These are phyloP conservation scores for Cladochytrium replicatum DNA, from an alignment of 192 early-diverging fungal genomes.

Conservation along the genomic window DNA sequence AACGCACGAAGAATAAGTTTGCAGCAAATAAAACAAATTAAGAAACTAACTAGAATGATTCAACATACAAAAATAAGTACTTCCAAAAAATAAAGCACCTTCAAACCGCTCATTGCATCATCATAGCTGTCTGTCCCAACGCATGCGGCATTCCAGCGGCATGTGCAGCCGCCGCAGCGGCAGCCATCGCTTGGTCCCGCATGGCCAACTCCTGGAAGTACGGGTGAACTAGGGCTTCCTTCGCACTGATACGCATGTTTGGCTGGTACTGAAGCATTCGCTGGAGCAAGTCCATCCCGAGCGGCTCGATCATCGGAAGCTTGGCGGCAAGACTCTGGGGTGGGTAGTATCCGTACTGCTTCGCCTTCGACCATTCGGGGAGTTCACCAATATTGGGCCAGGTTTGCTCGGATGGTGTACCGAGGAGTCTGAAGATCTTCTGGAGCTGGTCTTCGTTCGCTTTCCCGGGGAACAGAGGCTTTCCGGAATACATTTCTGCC, in stretches of 20 bases:
- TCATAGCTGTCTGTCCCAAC: too few relatives aligned
- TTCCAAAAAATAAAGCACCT: too few relatives aligned
- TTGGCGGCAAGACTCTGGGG: constrained; percentile 57
- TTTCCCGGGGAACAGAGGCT: constrained; percentile 80
- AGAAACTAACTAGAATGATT: too few relatives aligned
- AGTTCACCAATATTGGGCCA: constrained; percentile 18
- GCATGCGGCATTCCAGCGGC: too few relatives aligned
- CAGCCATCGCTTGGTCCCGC: too few relatives aligned
- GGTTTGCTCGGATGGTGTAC: constrained; percentile 47
- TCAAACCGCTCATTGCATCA: too few relatives aligned
- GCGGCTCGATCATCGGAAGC: constrained; percentile 70
- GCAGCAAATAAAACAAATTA: too few relatives aligned
- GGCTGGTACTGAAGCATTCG: constrained; percentile 71
- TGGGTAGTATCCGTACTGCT: constrained; percentile 62
- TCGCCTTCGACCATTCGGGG: constrained; percentile 39
- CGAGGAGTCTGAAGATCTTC: constrained; percentile 70
- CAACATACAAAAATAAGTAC: too few relatives aligned
- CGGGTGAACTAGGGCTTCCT: constrained; percentile 54
- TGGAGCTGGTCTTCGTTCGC: constrained; percentile 69
- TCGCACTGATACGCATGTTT: constrained; percentile 64
- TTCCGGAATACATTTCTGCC: constrained; percentile 36
- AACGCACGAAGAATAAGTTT: too few relatives aligned
- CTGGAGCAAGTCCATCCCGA: constrained; percentile 73
- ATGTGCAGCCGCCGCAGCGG: too few relatives aligned
- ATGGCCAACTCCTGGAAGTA: constrained; percentile 68